Evolutionary conservation across 257 asterid species (phyloP).

Genomic region (Solanum chiquidenum): DNA sequence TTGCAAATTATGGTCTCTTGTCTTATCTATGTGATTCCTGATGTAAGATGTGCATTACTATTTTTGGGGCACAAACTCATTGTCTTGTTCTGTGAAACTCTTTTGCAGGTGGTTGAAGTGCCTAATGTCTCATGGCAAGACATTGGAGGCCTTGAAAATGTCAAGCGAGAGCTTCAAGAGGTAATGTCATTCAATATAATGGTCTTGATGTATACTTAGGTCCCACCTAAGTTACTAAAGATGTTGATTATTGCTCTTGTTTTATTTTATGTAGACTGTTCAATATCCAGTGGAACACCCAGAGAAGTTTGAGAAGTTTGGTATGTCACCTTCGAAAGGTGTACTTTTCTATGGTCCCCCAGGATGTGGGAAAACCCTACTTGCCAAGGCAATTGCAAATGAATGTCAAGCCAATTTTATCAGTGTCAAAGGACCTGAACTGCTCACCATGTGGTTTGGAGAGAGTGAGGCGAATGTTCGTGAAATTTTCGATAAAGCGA

Average conservation of each 20-base stretch:
- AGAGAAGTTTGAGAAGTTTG: constrained; percentile 56
- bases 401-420: constrained; percentile 66
- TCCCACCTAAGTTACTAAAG: background rate
- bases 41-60: background rate
- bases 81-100: background rate
- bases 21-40: background rate
- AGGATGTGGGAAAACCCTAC: constrained; percentile 59
- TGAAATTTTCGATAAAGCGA: constrained; percentile 54
- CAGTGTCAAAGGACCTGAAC: constrained; percentile 55
- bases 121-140: constrained; percentile 39
- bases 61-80: background rate
- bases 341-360: constrained; percentile 65
- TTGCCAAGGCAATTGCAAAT: constrained; percentile 64
- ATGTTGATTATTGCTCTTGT: background rate
- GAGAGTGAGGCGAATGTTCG: constrained; percentile 68
- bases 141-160: constrained; percentile 39
- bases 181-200: constrained; percentile 6
- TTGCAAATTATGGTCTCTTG: background rate
- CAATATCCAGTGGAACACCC: constrained; percentile 69
- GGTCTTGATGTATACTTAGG: background rate
- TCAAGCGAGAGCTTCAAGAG: constrained; percentile 45
- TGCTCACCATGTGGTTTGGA: constrained; percentile 71
- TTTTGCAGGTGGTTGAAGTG: constrained; percentile 33
- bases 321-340: constrained; percentile 63
- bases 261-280: constrained; percentile 32